These are phyloP conservation scores for Perkinsus marinus DNA, from an alignment of 169 alveolate species.

Conservation along the genomic window DNA sequence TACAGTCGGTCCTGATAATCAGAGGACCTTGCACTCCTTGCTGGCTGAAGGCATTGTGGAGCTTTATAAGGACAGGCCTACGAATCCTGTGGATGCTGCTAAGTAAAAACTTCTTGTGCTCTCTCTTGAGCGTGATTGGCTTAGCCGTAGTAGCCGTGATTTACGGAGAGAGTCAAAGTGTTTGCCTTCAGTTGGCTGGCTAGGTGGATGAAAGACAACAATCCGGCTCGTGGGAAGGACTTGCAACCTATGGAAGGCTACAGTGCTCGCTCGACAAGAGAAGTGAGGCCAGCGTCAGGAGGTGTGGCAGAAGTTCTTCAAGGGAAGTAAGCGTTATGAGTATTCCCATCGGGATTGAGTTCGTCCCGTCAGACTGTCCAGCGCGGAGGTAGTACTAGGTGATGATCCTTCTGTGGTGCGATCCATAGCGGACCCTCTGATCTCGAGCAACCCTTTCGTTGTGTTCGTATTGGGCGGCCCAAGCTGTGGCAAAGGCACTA, in stretches of 20 bases:
- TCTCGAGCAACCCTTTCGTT: slow-evolving; percentile 31
- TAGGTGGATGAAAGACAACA: neutral
- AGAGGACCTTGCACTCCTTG: neutral
- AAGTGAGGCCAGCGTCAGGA: too few relatives aligned
- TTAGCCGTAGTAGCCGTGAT: too few relatives aligned
- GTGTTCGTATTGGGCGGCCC: slow-evolving; percentile 57
- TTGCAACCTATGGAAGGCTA: neutral
- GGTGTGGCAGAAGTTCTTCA: neutral
- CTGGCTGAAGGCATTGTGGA: neutral
- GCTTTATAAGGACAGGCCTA: neutral
- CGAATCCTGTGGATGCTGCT: neutral
- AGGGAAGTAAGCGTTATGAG: neutral
- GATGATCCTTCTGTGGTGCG: neutral
- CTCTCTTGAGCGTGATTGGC: too few relatives aligned
- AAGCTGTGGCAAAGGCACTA: slow-evolving; percentile 59
- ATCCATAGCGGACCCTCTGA: neutral
- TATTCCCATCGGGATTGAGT: neutral
- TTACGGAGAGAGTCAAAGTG: too few relatives aligned
- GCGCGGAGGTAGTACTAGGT: neutral
- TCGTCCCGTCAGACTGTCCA: neutral
- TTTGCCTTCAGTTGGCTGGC: too few relatives aligned
- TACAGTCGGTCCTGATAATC: neutral
- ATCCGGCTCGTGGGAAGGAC: neutral
- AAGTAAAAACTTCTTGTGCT: neutral
- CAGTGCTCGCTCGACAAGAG: too few relatives aligned